phyloP scores from a whole-genome alignment of 768 basidiomycete genomes.

The Russula compacta region DNA sequence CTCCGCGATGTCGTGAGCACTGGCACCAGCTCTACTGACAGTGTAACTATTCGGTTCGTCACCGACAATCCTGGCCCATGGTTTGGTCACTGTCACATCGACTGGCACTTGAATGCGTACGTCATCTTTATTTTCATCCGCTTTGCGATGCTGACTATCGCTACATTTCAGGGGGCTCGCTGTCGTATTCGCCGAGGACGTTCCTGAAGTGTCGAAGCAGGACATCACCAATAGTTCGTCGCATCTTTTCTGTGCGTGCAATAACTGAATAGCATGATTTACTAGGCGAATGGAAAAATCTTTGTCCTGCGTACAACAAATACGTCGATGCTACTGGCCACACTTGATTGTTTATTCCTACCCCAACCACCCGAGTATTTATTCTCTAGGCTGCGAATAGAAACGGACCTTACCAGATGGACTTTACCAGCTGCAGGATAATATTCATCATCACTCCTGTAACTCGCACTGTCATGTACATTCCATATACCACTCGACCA shows the following conservation, averaged over 20 bases:
- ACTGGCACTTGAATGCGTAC: conserved; percentile 24
- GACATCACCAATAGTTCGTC: conserved; percentile 1
- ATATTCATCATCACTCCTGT: not conserved
- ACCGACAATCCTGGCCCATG: conserved; percentile 27
- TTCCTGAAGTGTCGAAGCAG: not conserved
- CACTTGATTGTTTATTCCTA: not conserved
- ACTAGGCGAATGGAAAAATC: conserved; percentile 8
- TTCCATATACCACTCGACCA: not conserved
- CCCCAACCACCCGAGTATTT: not conserved
- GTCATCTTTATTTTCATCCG: not conserved
- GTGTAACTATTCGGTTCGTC: conserved; percentile 24
- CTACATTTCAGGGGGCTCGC: conserved; percentile 13
- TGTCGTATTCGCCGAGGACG: conserved; percentile 16
- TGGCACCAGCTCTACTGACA: conserved; percentile 6
- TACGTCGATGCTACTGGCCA: not conserved
- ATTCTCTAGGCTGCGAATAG: not conserved
- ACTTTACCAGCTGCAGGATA: too few species aligned
- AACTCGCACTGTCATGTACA: not conserved
- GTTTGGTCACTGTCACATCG: conserved; percentile 29
- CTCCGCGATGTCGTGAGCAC: conserved; percentile 36
- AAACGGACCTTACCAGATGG: not conserved
- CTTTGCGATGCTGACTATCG: not conserved
- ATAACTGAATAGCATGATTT: not conserved
- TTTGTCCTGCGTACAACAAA: conserved; percentile 12
- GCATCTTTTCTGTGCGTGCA: not conserved